Base-by-base conservation (phyloP, 192 early-diverging fungal species). In the Rhizophagus sp. region DNA sequence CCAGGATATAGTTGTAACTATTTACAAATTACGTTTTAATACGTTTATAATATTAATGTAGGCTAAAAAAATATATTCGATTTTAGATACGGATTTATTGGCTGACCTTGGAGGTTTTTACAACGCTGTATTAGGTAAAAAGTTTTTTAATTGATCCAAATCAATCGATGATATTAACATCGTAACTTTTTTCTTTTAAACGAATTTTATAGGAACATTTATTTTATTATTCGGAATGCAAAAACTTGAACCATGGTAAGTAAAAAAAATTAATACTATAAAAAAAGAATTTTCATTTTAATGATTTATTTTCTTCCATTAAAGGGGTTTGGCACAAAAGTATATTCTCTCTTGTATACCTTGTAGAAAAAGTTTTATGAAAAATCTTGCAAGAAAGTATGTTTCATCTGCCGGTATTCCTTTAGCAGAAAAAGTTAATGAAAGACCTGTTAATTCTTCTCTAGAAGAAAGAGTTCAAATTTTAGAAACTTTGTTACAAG, bases 391-490 rank as follows among this genome's bases (percentile, higher is more conserved):
- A 71, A 71, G 25, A 47, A 30, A 8, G 17, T 71, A 47, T 39
- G 36, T 71, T 12, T 41, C 69, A 39, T 47, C 36, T 8, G 27
- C 67, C 8, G 67, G 67, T 13, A 69, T 69, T 69, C 67, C 67
- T 15, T 11, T 69, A 15, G 7, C 33, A 12, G 25, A 69, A 39
- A 69, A 33, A 5, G 67, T 69, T 22, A 33, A 24, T 12, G 30
- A 69, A 11, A 69, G 36, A 69, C 67, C 25, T 13, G 30, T 3
- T 0, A 36, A 69, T 12, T 24, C 67, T 69, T 33, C 67, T 9
- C 7, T 69, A 39, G 67, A 69, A 69, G 67, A 33, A 13, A n/a
- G 67, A 2, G 67, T 69, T 30, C 67, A 69, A 69, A 69, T 69
- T 24, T 41, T 69, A 19, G 67, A 71, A 47, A 71, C 69, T 41